phyloP scores from a whole-genome alignment of 768 basidiomycete species.

The Trametes villosa region DNA sequence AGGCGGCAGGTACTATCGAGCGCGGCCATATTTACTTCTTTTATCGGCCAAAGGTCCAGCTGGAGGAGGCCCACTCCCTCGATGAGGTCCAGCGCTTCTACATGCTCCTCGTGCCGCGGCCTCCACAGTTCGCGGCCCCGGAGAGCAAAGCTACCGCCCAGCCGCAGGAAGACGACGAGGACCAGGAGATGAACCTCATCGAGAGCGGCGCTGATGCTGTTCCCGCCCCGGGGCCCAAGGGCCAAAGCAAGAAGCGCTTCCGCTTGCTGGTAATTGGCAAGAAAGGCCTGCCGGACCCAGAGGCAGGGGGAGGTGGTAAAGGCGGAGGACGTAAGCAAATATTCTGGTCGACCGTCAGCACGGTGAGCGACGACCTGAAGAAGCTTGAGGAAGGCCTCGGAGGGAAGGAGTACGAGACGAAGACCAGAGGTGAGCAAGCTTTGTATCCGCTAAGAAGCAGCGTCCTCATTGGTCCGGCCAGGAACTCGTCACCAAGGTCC shows the following conservation, averaged over 20 bases:
- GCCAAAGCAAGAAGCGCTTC: conserved; percentile 47
- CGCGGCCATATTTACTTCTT: conserved; percentile 68
- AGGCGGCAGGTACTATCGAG: conserved; percentile 52
- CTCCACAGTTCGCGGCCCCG: conserved; percentile 44
- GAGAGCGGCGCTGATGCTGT: conserved; percentile 53
- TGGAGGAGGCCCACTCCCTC: conserved; percentile 54
- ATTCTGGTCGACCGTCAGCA: conserved; percentile 57
- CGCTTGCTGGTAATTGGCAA: conserved; percentile 59
- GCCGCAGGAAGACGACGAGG: conserved; percentile 30
- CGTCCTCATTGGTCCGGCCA: too few relatives aligned
- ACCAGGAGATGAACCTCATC: conserved; percentile 48
- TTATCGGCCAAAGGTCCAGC: conserved; percentile 61
- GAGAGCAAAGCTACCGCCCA: conserved; percentile 6
- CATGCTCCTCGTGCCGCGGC: conserved; percentile 62
- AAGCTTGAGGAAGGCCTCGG: conserved; percentile 53
- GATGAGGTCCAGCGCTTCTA: conserved; percentile 63
- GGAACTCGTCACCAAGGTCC: conserved; percentile 57
- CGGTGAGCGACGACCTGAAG: conserved; percentile 55
- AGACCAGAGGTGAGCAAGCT: conserved; percentile 53
- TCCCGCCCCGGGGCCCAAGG: conserved; percentile 42
- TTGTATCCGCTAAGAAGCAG: neutral
- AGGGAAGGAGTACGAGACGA: conserved; percentile 60
- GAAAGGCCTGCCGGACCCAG: conserved; percentile 59
- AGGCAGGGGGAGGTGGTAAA: conserved; percentile 30
- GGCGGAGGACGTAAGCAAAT: conserved; percentile 46